Evolutionary conservation across 768 basidiomycete species (phyloP).

Genomic region (Hemileccinum rubropunctum): DNA sequence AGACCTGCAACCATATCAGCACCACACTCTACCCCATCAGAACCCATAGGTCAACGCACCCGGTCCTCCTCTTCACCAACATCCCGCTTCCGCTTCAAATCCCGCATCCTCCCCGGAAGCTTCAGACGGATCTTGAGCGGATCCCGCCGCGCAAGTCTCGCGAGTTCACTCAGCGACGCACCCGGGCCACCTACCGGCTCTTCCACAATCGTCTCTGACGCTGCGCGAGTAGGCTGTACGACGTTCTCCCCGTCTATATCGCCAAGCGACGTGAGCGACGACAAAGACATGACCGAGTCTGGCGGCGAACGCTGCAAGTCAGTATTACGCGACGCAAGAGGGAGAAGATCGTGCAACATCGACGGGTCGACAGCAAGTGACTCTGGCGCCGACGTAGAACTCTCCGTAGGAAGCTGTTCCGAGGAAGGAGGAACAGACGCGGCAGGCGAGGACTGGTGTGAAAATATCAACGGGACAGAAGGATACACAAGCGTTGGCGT

Average conservation of each 20-base stretch:
- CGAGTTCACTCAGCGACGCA: slow-evolving; percentile 19
- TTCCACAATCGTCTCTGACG: not conserved
- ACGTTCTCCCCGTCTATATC: not conserved
- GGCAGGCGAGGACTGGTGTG: not conserved
- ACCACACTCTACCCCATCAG: too few species aligned
- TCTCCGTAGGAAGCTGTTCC: not conserved
- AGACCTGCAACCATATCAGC: slow-evolving; percentile 2
- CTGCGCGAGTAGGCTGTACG: not conserved
- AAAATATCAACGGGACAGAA: slow-evolving; percentile 1
- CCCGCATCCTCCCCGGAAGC: slow-evolving; percentile 4
- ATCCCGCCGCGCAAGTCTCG: slow-evolving; percentile 11
- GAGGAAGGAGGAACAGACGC: not conserved
- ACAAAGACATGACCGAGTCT: not conserved
- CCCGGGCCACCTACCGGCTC: slow-evolving; percentile 15
- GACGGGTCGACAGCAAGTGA: slow-evolving; percentile 10
- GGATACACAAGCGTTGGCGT: slow-evolving; percentile 1
- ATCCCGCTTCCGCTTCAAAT: slow-evolving; percentile 16
- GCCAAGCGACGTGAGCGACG: slow-evolving; percentile 15
- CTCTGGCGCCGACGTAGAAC: too few species aligned
- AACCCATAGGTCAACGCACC: slow-evolving; percentile 1
- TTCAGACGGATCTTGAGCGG: slow-evolving; percentile 10
- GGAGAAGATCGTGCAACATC: slow-evolving; percentile 3
- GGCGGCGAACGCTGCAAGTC: not conserved
- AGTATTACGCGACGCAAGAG: not conserved
- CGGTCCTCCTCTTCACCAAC: not conserved